These are phyloP conservation scores for Phytopythium litorale DNA, from an alignment of 352 stramenopile genomes.

Conservation along the genomic window DNA sequence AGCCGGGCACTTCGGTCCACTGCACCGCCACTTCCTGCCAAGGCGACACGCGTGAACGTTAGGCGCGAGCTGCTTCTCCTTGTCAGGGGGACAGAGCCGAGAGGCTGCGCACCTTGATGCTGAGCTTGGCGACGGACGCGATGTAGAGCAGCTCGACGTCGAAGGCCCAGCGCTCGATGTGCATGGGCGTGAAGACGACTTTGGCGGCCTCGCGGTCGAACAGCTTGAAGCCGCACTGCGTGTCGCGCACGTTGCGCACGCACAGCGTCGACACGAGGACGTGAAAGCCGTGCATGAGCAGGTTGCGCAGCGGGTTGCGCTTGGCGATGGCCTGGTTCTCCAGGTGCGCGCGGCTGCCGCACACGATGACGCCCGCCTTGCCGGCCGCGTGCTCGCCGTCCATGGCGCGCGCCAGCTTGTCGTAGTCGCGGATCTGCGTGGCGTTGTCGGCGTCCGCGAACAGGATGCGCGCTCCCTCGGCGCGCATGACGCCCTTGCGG, in stretches of 20 bases:
- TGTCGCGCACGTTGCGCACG: conserved; percentile 87
- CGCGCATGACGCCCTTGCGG: conserved; percentile 85
- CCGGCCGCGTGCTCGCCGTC: conserved; percentile 20
- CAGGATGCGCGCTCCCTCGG: conserved; percentile 73
- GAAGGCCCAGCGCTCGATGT: conserved; percentile 94
- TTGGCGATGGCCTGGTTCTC: conserved; percentile 84
- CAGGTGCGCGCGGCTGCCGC: conserved; percentile 89
- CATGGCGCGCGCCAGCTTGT: conserved; percentile 65
- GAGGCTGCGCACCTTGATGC: conserved; percentile 42
- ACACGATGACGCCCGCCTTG: conserved; percentile 65
- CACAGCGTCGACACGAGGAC: conserved; percentile 87
- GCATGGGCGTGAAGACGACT: conserved; percentile 87
- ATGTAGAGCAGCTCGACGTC: conserved; percentile 94
- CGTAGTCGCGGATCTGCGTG: conserved; percentile 89
- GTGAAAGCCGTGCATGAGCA: conserved; percentile 94
- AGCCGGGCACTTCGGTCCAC: conserved; percentile 90
- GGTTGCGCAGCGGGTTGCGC: conserved; percentile 81
- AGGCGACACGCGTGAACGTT: too few relatives aligned
- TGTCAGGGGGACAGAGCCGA: neutral
- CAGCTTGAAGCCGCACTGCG: conserved; percentile 95
- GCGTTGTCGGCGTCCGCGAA: conserved; percentile 93
- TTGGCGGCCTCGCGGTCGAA: conserved; percentile 85
- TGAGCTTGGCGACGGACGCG: conserved; percentile 47
- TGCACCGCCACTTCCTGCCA: conserved; percentile 88
- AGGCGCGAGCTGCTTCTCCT: too few relatives aligned